Evolutionary conservation across 208 protist species (phyloP), one percentile per base, ranked within the genome.

Genomic region (Leishmania major): DNA sequence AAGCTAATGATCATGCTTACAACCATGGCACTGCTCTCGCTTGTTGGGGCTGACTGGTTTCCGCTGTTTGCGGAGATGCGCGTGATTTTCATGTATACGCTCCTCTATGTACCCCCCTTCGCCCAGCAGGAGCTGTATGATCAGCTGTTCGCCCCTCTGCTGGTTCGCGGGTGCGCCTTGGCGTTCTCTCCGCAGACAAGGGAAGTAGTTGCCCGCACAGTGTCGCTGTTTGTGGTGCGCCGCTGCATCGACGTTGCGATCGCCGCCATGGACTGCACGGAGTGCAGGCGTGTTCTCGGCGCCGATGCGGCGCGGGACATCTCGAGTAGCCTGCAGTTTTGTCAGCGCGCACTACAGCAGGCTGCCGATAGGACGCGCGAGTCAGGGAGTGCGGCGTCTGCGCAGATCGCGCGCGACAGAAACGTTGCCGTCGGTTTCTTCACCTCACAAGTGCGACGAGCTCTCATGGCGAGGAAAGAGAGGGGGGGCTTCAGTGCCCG

Each of bases 1-100:
- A 94, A 96, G 72, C 87, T 94, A 19, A 93, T 91, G 87, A 84
- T 95, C 7, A 94, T 95, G 87, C 86, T 95, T 37, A 88, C 78
- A 40, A 80, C 84, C 62, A 85, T 89, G 55, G 75, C 83, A 4
- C 84, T 84, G 7, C 79, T 92, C 22, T 92, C 91, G 45, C 80
- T 88, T 35, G 66, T 90, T 11, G 93, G 91, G 1, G 79, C 84
- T 7, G 89, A 93, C 35, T 72, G 70, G 22, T 40, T 95, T 51
- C 93, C 93, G 8, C 86, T 96, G 0, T 95, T 95, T 72, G 70
- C 83, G 28, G 91, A 96, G 87, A 43, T 89, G 70, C 89, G 88
- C 37, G 80, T 92, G 2, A 87, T 96, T 10, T 77, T 89, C 64
- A 85, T 93, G 62, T 91, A 90, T 78, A 79, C 92, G n/a, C 83